These are phyloP conservation scores for Aspergillus bombycis DNA, from an alignment of 2,329 filamentous ascomycete species.

Conservation along the genomic window DNA sequence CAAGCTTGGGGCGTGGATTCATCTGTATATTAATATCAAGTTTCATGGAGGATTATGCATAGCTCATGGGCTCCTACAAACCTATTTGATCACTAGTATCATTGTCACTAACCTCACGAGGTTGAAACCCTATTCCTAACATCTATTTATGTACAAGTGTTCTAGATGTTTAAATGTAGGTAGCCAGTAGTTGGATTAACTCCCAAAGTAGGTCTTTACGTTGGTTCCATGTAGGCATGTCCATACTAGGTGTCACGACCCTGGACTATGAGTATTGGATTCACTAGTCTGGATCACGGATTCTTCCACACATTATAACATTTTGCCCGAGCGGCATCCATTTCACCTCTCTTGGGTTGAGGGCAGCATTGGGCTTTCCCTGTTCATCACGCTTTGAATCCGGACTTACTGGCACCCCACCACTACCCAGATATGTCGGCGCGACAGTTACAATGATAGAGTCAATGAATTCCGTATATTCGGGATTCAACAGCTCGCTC, in stretches of 20 bases:
- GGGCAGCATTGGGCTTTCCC: constrained; percentile 61
- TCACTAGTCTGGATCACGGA: constrained; percentile 35
- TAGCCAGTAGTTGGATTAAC: neutral
- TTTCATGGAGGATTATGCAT: neutral
- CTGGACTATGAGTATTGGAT: constrained; percentile 6
- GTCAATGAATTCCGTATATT: constrained; percentile 66
- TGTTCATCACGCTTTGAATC: constrained; percentile 55
- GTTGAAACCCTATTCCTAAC: neutral
- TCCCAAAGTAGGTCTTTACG: neutral
- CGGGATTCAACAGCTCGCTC: constrained; percentile 72
- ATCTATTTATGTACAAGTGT: neutral
- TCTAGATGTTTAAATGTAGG: neutral
- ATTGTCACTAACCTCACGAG: neutral
- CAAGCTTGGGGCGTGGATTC: neutral
- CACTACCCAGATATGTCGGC: constrained; percentile 83
- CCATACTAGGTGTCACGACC: constrained; percentile 2
- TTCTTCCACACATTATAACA: constrained; percentile 75
- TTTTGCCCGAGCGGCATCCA: constrained; percentile 84
- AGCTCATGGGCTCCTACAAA: neutral
- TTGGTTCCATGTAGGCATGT: neutral
- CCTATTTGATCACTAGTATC: neutral
- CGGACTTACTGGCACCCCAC: constrained; percentile 79
- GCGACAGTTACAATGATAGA: constrained; percentile 87
- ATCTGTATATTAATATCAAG: neutral
- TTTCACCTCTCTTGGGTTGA: constrained; percentile 66